Conservation (phyloP, 305 asterid species). For the Ilex paraguariensis region DNA sequence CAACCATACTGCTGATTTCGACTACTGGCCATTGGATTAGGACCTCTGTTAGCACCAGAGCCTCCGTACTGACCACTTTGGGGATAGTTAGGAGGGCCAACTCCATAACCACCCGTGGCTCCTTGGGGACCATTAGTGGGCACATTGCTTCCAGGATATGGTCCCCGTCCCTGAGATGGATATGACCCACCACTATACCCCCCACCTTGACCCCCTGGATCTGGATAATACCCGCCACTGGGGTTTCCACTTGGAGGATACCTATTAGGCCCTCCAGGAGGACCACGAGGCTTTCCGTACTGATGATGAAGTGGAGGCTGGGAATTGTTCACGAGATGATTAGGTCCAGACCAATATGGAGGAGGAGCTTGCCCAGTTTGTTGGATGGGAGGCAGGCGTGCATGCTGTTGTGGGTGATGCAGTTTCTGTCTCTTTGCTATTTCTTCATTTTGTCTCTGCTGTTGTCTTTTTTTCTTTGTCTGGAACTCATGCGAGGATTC, state of each 20-base stretch:
- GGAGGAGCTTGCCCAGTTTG: conserved; percentile 69
- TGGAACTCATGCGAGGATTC: conserved; percentile 98
- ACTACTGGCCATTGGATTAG: conserved; percentile 46
- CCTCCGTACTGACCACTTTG: conserved; percentile 71
- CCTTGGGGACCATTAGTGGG: conserved; percentile 66
- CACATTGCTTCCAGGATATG: conserved; percentile 49
- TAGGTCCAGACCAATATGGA: conserved; percentile 62
- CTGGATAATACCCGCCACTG: conserved; percentile 63
- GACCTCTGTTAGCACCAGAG: conserved; percentile 60
- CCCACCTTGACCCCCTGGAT: conserved; percentile 72
- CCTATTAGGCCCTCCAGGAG: conserved; percentile 63
- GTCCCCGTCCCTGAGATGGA: conserved; percentile 71
- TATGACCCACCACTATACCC: conserved; percentile 45
- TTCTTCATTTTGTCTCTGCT: conserved; percentile 88
- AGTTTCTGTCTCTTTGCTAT: conserved; percentile 76
- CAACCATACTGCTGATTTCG: conserved; percentile 86
- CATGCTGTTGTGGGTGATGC: conserved; percentile 78
- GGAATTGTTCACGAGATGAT: conserved; percentile 49
- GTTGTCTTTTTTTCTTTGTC: conserved; percentile 93
- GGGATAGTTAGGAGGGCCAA: conserved; percentile 57
- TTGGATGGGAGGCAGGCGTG: conserved; percentile 90
- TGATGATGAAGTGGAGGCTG: conserved; percentile 65
- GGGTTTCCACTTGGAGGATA: conserved; percentile 65
- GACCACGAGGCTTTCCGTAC: conserved; percentile 79
- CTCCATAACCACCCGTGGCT: conserved; percentile 57